phyloP scores from a whole-genome alignment of 2,329 filamentous ascomycete species.

The Diatrype stigma region DNA sequence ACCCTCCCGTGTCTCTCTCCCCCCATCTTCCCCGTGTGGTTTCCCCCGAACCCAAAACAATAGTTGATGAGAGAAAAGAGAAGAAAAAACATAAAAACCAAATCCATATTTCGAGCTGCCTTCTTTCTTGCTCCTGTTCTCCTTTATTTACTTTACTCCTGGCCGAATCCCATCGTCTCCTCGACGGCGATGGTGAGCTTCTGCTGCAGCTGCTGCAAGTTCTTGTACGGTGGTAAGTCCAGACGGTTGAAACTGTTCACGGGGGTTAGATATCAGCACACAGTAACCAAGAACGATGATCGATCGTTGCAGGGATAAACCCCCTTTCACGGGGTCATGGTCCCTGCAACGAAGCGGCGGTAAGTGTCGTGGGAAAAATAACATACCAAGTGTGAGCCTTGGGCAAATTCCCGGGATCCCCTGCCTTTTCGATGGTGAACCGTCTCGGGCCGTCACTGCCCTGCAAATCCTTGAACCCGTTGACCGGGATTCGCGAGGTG shows the following conservation, averaged over 20 bases:
- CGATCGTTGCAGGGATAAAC: no score
- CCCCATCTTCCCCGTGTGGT: no score
- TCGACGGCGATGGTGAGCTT: constrained; percentile 97
- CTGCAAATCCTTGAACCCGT: constrained; percentile 98
- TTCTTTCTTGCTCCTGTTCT: neutral
- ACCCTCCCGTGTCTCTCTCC: no score
- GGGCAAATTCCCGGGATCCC: constrained; percentile 82
- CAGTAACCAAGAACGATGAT: neutral
- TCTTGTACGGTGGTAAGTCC: constrained; percentile 91
- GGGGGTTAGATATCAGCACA: constrained; percentile 18
- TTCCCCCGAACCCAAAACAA: no score
- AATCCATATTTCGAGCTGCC: neutral
- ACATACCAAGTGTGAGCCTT: constrained; percentile 97
- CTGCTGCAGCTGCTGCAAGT: constrained; percentile 73
- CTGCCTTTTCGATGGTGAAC: constrained; percentile 98
- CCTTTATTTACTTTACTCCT: constrained; percentile 62
- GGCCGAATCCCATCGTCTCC: constrained; percentile 97
- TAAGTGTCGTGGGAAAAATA: neutral
- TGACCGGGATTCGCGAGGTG: constrained; percentile 96
- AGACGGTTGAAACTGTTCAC: constrained; percentile 86
- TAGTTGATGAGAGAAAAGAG: no score
- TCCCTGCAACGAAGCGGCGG: constrained; percentile 5
- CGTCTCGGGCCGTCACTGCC: constrained; percentile 91
- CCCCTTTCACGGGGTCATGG: neutral
- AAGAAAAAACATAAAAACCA: neutral